Evolutionary conservation across 768 basidiomycete genomes (phyloP), one percentile per base, ranked within the genome.

Genomic region (Agrocybe praecox): DNA sequence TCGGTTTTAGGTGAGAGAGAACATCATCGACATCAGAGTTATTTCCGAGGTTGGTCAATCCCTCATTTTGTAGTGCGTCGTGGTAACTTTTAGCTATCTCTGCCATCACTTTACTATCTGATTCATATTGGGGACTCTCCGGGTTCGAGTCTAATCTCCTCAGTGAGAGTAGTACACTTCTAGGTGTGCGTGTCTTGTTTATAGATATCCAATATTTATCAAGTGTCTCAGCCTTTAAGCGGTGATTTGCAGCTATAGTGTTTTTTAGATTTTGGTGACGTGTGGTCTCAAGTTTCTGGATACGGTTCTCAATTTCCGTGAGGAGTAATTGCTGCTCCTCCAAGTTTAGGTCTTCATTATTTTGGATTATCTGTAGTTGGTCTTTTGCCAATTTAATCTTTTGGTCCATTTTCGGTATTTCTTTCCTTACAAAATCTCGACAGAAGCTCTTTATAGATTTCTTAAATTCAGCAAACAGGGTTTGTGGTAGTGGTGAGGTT

Each of bases 71-170:
- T 6, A 58, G 52, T 7, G 44, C 22, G 17, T 21, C 7, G n/a
- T 58, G 57, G 21, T 53, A 58, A 1, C 34, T 23, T n/a, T n/a
- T 40, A 7, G 57, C 56, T 15, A 57, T n/a, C 18, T 52, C 42
- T 2, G 50, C 46, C 32, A 53, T n/a, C n/a, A n/a, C n/a, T n/a
- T n/a, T 47, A n/a, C 43, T 52, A 1, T 15, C 17, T 11, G n/a
- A 10, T 17, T 49, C 42, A 1, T 0, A 4, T 6, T 36, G 36
- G 10, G 9, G 36, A 12, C 14, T 9, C 0, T 24, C 23, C 6
- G 19, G 44, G 1, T 14, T 4, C 2, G 18, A 26, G 12, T 40
- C 36, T 24, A 46, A 44, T 0, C 52, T 46, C 0, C 11, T 17
- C 1, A 9, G 21, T 23, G 36, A 5, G 14, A 15, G 36, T 40